A percentile compares a stretch with the other conserved stretches of the same genome.
Conservation (phyloP, 108 stramenopile genomes). For the Cyclotella cryptica region DNA sequence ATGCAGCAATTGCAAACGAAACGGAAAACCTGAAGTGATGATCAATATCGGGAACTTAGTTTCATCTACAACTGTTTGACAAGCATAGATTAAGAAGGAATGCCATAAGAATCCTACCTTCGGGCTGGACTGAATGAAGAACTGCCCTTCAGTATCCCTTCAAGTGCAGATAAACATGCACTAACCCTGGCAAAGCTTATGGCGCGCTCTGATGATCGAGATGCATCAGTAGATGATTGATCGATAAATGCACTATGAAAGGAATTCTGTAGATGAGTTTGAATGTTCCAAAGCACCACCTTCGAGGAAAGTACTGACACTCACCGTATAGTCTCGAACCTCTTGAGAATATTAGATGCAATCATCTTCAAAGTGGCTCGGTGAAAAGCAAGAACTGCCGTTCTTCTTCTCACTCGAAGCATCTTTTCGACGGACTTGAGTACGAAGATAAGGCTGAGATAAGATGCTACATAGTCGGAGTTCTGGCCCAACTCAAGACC, state of each 20-base stretch:
- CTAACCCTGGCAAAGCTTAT: conserved; percentile 38
- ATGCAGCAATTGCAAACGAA: conserved; percentile 42
- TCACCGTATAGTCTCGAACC: conserved; percentile 42
- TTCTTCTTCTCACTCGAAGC: conserved; percentile 50
- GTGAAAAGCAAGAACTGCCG: conserved; percentile 47
- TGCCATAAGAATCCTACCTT: conserved; percentile 14
- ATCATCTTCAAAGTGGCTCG: conserved; percentile 50
- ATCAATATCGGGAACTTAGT: background rate
- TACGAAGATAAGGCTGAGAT: conserved; percentile 41
- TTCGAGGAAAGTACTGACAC: background rate
- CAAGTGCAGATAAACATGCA: conserved; percentile 52
- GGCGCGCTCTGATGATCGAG: conserved; percentile 18
- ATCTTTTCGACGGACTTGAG: conserved; percentile 59
- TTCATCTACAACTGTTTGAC: background rate
- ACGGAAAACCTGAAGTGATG: conserved; percentile 28
- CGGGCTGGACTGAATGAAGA: conserved; percentile 51
- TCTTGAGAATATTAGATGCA: conserved; percentile 47
- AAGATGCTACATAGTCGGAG: conserved; percentile 27
- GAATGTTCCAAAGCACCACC: background rate
- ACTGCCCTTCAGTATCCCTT: conserved; percentile 49
- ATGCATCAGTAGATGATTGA: conserved; percentile 36
- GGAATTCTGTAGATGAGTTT: background rate
- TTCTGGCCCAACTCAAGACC: conserved; percentile 31
- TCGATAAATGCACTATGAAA: conserved; percentile 35
- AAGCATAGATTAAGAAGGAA: background rate